Base-by-base conservation (phyloP, 805 yeast species). In the Babjeviella inositovora region DNA sequence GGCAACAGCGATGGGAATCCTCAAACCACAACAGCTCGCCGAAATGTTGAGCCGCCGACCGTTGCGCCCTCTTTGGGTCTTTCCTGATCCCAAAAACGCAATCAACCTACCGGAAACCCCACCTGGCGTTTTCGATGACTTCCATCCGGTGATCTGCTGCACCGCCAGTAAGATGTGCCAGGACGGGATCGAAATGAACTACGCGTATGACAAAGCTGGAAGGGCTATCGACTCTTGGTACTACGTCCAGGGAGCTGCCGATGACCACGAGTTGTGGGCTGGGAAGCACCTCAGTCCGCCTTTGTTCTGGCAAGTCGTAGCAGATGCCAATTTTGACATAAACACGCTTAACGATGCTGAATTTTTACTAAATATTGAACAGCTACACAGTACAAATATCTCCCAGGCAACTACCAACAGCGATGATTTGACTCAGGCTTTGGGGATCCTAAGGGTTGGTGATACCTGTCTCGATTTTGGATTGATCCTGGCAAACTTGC, bases 191-290 rank as follows among this genome's bases (percentile, higher is more conserved):
- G 57, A 50, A 23, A 47, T 48, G 22, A 34, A 57, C 22, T 28
- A 42, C 6, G 73, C 70, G 0, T 72, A 48, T 32, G 45, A 58
- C 0, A 17, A 4, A 13, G 13, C 7, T n/a, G n/a, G n/a, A n/a
- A n/a, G n/a, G n/a, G n/a, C n/a, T n/a, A n/a, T n/a, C n/a, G n/a
- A n/a, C n/a, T 7, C 14, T 5, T 45, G 48, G 42, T 33, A 41
- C 12, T 84, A 84, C 38, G 77, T 82, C 1, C 95, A 82, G 44
- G 96, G 96, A 2, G 90, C 94, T 0, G 95, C 90, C 0, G 96
- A 84, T 43, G 95, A 85, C 37, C 93, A 84, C 41, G 96, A 84
- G 37, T 50, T 73, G 7, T 84, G 95, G 96, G 62, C 74, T 3
- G 43, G 39, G 0, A 11, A 9, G 4, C 35, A 62, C 11, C 30